These are phyloP conservation scores for Mimosa pudica DNA, from an alignment of 306 rosid species.

Conservation along the genomic window DNA sequence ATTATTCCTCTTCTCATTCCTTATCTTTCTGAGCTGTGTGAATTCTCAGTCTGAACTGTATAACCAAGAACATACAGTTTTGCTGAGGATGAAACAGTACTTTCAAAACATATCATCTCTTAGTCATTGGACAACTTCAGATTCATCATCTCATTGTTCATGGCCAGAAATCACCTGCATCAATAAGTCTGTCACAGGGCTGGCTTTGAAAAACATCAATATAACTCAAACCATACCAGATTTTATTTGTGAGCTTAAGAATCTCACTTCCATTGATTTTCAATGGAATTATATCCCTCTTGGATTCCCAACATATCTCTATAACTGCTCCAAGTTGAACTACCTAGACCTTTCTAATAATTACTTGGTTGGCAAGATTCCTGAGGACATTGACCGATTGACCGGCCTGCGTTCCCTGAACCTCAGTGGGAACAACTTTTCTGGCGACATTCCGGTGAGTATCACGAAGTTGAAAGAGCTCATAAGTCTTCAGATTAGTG, in stretches of 20 bases:
- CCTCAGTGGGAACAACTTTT: constrained; percentile 44
- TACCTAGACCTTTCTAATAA: constrained; percentile 44
- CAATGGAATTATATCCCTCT: constrained; percentile 27
- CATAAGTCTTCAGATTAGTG: constrained; percentile 9
- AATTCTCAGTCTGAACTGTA: constrained; percentile 40
- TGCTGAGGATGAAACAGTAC: constrained; percentile 43
- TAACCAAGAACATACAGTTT: constrained; percentile 45
- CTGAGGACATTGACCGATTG: constrained; percentile 42
- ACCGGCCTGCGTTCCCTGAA: constrained; percentile 39
- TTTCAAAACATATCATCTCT: constrained; percentile 39
- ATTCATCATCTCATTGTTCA: constrained; percentile 42
- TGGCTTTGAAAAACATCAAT: background rate
- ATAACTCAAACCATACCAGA: constrained; percentile 41
- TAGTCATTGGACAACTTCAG: constrained; percentile 44
- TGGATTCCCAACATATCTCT: constrained; percentile 49
- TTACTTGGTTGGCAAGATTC: constrained; percentile 44
- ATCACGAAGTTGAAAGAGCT: constrained; percentile 45
- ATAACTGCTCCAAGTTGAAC: constrained; percentile 48
- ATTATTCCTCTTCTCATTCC: background rate
- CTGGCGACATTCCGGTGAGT: constrained; percentile 51
- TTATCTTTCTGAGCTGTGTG: constrained; percentile 24
- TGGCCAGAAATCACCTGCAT: constrained; percentile 55
- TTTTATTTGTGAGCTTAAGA: constrained; percentile 55
- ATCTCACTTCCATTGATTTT: constrained; percentile 46
- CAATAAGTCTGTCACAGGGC: constrained; percentile 38